Conservation (phyloP, 768 basidiomycete species). For the Gloeostereum incarnatum region DNA sequence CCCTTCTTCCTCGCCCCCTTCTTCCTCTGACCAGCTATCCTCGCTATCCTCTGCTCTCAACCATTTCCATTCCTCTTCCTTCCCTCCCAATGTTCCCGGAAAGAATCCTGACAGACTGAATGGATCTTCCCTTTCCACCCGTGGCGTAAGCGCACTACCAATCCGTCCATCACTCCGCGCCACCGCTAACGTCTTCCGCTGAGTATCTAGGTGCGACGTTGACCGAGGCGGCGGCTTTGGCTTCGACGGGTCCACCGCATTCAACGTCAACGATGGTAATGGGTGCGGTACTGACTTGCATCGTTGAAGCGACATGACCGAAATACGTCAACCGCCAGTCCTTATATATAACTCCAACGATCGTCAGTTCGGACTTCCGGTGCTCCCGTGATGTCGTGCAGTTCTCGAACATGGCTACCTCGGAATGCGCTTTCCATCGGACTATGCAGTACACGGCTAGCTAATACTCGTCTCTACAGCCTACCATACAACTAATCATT, state of each 20-base stretch:
- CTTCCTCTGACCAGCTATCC: too few relatives aligned
- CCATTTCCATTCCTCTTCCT: conserved; percentile 32
- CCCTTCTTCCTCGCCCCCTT: too few relatives aligned
- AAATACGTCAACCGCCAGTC: not conserved
- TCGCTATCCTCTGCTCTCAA: conserved; percentile 17
- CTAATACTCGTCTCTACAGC: too few relatives aligned
- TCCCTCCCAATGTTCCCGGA: conserved; percentile 20
- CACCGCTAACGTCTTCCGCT: too few relatives aligned
- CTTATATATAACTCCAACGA: too few relatives aligned
- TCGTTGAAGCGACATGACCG: conserved; percentile 13
- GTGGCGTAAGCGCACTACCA: conserved; percentile 8
- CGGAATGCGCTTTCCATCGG: too few relatives aligned
- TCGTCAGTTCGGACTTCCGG: too few relatives aligned
- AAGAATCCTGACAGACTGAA: conserved; percentile 42
- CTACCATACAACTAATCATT: too few relatives aligned
- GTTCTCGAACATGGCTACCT: too few relatives aligned
- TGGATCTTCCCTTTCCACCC: conserved; percentile 28
- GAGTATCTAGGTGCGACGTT: conserved; percentile 15
- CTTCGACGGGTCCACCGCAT: not conserved
- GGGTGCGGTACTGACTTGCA: conserved; percentile 21
- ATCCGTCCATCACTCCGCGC: too few relatives aligned
- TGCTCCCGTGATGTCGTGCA: too few relatives aligned
- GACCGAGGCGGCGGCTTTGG: conserved; percentile 11
- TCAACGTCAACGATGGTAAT: conserved; percentile 9
- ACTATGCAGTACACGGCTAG: too few relatives aligned